Percentiles rank a stretch among this genome's conserved stretches.
These are phyloP conservation scores for Colletotrichum ledebouriae DNA, from an alignment of 2,329 filamentous ascomycete genomes.

Conservation along the genomic window DNA sequence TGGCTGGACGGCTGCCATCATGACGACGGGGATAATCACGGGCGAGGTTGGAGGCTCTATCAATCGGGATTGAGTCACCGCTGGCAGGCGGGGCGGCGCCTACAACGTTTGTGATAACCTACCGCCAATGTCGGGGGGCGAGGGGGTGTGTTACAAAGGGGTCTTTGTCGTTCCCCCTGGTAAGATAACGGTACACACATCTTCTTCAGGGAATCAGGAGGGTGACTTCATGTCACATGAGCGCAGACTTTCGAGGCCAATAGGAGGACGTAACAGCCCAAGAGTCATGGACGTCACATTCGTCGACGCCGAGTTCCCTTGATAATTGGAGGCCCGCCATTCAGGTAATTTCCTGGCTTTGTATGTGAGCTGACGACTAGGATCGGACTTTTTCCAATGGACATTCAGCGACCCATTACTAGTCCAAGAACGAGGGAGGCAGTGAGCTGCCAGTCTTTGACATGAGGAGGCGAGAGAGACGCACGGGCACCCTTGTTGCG, in stretches of 20 bases:
- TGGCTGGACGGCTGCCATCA: background rate
- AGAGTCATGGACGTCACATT: background rate
- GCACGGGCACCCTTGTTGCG: too few species aligned
- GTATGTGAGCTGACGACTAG: too few species aligned
- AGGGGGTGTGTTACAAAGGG: background rate
- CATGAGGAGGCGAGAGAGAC: too few species aligned
- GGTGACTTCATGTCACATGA: conserved; percentile 10
- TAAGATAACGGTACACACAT: background rate
- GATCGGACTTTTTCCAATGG: background rate
- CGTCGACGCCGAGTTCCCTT: background rate
- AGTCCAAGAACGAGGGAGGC: too few species aligned
- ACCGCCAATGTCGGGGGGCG: background rate
- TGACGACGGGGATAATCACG: conserved; percentile 10
- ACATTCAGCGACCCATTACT: background rate
- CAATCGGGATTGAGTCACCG: background rate
- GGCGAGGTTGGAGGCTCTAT: conserved; percentile 1
- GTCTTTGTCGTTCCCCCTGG: background rate
- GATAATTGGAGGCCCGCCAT: too few species aligned
- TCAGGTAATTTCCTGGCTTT: too few species aligned
- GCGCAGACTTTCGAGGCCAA: background rate
- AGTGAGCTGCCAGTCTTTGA: too few species aligned
- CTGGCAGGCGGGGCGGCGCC: conserved; percentile 2
- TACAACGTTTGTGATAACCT: conserved; percentile 16
- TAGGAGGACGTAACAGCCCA: too few species aligned
- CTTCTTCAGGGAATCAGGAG: too few species aligned